A percentile compares a stretch with the other conserved stretches of the same genome.
Conservation (phyloP, 2,329 filamentous ascomycete species). For the Diaporthe aspalathi region DNA sequence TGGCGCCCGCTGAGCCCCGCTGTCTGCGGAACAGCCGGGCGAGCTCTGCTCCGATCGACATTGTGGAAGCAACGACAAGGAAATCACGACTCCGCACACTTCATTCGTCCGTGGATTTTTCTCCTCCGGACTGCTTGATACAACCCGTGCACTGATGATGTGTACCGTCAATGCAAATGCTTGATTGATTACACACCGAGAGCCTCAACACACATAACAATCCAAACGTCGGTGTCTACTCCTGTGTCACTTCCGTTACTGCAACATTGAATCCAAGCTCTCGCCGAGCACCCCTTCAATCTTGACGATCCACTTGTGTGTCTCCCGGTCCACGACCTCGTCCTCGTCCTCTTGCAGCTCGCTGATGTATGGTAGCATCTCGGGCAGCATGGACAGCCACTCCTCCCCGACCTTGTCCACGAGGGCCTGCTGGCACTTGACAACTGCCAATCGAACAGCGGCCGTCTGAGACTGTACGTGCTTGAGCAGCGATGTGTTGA, state of each 20-base stretch:
- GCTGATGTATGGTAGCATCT: conserved; percentile 97
- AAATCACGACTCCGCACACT: not conserved
- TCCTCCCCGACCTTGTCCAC: conserved; percentile 89
- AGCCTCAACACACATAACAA: not conserved
- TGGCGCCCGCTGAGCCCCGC: not conserved
- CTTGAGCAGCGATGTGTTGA: conserved; percentile 83
- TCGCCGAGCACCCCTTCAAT: conserved; percentile 93
- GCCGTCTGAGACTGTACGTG: conserved; percentile 80
- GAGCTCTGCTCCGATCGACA: not conserved
- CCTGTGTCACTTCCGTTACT: conserved; percentile 59
- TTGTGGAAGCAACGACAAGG: not conserved
- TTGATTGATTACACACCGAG: not conserved
- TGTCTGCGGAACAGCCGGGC: conserved; percentile 16
- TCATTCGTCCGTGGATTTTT: not conserved
- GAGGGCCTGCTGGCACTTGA: conserved; percentile 83
- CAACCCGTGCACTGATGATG: not conserved
- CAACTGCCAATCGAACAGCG: conserved; percentile 80
- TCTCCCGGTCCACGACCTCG: conserved; percentile 90
- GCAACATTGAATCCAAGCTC: conserved; percentile 91
- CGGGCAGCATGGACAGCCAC: conserved; percentile 89
- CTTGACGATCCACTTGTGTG: conserved; percentile 87
- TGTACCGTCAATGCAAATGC: not conserved
- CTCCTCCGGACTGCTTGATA: not conserved
- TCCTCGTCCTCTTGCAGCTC: conserved; percentile 97
- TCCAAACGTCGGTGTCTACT: not conserved